These are phyloP conservation scores for Solanum clarkiae DNA, from an alignment of 257 asterid species.

Conservation along the genomic window DNA sequence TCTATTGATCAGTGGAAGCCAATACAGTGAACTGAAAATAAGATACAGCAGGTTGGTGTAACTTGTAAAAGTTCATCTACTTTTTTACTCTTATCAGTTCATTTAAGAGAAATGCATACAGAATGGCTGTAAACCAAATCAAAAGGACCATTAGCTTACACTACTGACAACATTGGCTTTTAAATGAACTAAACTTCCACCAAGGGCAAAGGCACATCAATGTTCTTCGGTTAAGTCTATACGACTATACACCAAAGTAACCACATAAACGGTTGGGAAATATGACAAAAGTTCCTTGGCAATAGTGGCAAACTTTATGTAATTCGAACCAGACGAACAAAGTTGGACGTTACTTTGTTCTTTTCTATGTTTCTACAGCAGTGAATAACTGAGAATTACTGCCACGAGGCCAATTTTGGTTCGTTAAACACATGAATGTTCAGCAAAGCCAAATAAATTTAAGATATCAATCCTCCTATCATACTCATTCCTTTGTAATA, in stretches of 20 bases:
- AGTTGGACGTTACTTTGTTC: not conserved
- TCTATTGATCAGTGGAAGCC: not conserved
- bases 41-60: not conserved
- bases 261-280: not conserved
- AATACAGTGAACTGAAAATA: not conserved
- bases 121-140: not conserved
- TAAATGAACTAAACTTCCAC: not conserved
- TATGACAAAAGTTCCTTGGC: not conserved
- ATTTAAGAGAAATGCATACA: not conserved
- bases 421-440: not conserved
- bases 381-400: not conserved
- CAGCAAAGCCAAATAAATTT: not conserved
- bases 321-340: not conserved
- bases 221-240: not conserved
- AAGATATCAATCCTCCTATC: not conserved
- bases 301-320: not conserved
- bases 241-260: not conserved
- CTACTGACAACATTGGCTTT: not conserved
- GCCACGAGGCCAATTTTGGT: not conserved
- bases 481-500: not conserved
- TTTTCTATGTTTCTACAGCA: not conserved
- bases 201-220: not conserved
- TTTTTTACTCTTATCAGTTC: not conserved
- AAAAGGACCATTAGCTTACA: not conserved
- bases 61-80: not conserved